phyloP scores from a whole-genome alignment of 805 yeast genomes.

The Yamadazyma kitorensis region DNA sequence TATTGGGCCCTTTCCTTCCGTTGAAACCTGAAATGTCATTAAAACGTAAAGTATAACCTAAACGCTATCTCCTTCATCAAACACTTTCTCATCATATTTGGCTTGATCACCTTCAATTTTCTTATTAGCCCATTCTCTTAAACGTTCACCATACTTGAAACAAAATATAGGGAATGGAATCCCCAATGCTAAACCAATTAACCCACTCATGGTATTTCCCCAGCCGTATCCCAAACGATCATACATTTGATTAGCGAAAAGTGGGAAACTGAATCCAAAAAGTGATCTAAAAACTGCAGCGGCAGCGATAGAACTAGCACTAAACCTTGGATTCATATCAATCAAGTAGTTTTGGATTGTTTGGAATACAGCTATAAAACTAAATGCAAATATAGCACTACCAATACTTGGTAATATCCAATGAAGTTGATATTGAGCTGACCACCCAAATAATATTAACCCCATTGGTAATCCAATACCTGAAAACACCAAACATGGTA shows the following conservation, averaged over 20 bases:
- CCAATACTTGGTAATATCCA: constrained; percentile 41
- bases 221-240: constrained; percentile 34
- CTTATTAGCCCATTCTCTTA: constrained; percentile 47
- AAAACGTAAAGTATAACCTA: too few species aligned
- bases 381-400: constrained; percentile 34
- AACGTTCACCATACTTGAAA: constrained; percentile 32
- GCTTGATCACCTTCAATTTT: constrained; percentile 47
- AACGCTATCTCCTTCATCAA: too few species aligned
- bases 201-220: constrained; percentile 40
- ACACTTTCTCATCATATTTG: constrained; percentile 14
- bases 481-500: constrained; percentile 34
- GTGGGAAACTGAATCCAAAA: constrained; percentile 38
- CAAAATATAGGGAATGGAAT: constrained; percentile 38
- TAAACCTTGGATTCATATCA: constrained; percentile 37
- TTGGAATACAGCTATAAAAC: constrained; percentile 37
- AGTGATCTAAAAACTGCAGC: constrained; percentile 39
- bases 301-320: constrained; percentile 40
- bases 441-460: constrained; percentile 41
- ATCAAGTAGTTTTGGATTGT: constrained; percentile 36
- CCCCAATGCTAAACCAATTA: constrained; percentile 32
- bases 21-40: too few species aligned
- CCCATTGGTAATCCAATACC: constrained; percentile 35
- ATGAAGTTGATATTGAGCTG: constrained; percentile 30
- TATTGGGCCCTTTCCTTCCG: too few species aligned
- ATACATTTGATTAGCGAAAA: constrained; percentile 37